Base-by-base conservation (phyloP, 495 filamentous ascomycete genomes). In the Evernia prunastri region DNA sequence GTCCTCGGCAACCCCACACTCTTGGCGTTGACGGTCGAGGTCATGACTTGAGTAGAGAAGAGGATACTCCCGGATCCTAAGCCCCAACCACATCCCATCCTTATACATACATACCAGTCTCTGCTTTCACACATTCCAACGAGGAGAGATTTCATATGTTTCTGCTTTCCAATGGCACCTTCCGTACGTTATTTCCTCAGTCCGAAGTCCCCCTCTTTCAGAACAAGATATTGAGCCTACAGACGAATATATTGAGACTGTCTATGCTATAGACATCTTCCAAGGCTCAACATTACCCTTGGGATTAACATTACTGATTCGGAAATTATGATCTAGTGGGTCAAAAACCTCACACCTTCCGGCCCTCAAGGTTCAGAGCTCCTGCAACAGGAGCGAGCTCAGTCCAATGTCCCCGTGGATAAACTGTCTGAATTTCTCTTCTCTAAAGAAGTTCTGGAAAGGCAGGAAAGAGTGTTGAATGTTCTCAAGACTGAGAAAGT, bases 391-490 rank as follows among this genome's bases (percentile, higher is more conserved):
- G 86, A 89, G 72, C 80, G 86, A 33, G 79, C 74, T 17, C 81
- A 83, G 65, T 87, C 85, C 51, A 81, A 83, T 47, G 69, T 86
- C 53, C 73, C 80, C 18, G 81, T 86, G 20, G 81, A 84, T 51
- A 79, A 80, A 65, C 75, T 89, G 18, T 80, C 82, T n/a, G 76
- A 82, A 39, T 82, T 86, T 51, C 77, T 89, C 13, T 84, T 85
- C 69, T 84, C 83, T 10, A 81, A 80, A 68, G 78, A 86, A 58
- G 72, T 76, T 4, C 71, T 88, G 18, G 74, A 82, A 31, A 76
- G 80, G 35, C 83, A 85, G 68, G 67, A 80, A 9, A 71, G 73
- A 12, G 74, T 89, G 12, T 71, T 89, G 17, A 67, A 77, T 18
- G 73, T 87, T 12, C 77, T 89, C 8, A 72, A 84, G 68, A 65